phyloP scores from a whole-genome alignment of 768 basidiomycete genomes.

The Fistulinella prunicolor region DNA sequence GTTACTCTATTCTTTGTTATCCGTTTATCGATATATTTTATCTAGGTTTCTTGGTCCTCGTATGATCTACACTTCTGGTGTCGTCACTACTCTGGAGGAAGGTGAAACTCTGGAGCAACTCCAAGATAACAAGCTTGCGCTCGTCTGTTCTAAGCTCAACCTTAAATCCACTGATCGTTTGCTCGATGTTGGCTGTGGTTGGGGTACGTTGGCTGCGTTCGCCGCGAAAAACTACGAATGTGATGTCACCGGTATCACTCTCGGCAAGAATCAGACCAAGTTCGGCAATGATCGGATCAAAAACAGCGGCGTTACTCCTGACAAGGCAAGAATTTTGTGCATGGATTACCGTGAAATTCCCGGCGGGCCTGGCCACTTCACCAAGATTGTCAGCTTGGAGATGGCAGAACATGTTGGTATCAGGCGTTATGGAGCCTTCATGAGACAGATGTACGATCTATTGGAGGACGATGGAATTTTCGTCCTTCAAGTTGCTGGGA shows the following conservation, averaged over 20 bases:
- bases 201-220: slow-evolving; percentile 94
- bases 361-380: slow-evolving; percentile 67
- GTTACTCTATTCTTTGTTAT: background rate
- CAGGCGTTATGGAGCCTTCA: slow-evolving; percentile 84
- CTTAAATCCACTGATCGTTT: slow-evolving; percentile 82
- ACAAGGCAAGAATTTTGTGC: slow-evolving; percentile 87
- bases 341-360: slow-evolving; percentile 92
- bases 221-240: slow-evolving; percentile 98
- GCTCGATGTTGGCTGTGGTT: slow-evolving; percentile 89
- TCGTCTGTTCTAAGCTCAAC: slow-evolving; percentile 93
- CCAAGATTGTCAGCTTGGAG: slow-evolving; percentile 94
- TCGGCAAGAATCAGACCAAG: slow-evolving; percentile 84
- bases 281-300: slow-evolving; percentile 90
- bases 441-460: slow-evolving; percentile 88
- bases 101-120: slow-evolving; percentile 88
- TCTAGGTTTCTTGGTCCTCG: slow-evolving; percentile 87
- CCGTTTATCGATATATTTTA: background rate
- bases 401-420: slow-evolving; percentile 99
- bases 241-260: slow-evolving; percentile 94
- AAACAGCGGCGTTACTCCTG: slow-evolving; percentile 66
- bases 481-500: slow-evolving; percentile 96
- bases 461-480: slow-evolving; percentile 93
- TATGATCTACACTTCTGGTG: slow-evolving; percentile 97
- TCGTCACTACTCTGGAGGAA: slow-evolving; percentile 66
- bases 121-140: slow-evolving; percentile 95